Evolutionary conservation across 23 red algal genomes (phyloP), one percentile per base, ranked within the genome.

Genomic region (Chondrus crispus): DNA sequence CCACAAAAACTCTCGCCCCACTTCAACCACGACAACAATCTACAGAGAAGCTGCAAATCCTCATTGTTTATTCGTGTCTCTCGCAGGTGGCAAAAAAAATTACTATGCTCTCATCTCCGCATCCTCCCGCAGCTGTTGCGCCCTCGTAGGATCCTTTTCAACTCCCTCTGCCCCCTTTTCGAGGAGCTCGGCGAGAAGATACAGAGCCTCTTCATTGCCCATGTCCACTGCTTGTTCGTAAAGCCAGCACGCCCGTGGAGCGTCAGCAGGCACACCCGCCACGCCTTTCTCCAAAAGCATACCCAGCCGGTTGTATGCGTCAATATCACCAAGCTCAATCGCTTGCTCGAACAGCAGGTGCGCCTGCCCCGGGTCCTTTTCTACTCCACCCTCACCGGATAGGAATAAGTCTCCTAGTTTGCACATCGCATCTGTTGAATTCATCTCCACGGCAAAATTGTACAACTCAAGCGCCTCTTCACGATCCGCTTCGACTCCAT

Each of bases 381-480:
- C 37, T 24, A 90, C 52, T 10, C 87, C 87, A 33, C 73, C 68
- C 8, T 40, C 41, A 38, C 87, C 87, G 7, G 62, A 36, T 33
- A 48, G 48, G n/a, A 68, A 70, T 52, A 90, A n/a, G 41, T 90
- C 87, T 36, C 87, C 87, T 53, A 90, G 36, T 44, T 46, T 26
- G 42, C 46, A 78, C 87, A 90, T 90, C 50, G 87, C 87, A 24
- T 76, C 62, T 10, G 73, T 90, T 14, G 72, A 90, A 16, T 73
- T 55, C 5, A 42, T 33, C 16, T 90, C 87, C 29, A 90, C 72
- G 35, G 87, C 87, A 1, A n/a, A 38, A 20, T 90, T 45, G 19
- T 68, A 53, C 72, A 90, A 39, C 24, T 90, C 72, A 32, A 90
- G 7, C 19, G 69, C 87, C 22, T 55, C 46, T 10, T 90, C 87